phyloP scores from a whole-genome alignment of 2,329 filamentous ascomycete species.

The Westerdykella ornata region DNA sequence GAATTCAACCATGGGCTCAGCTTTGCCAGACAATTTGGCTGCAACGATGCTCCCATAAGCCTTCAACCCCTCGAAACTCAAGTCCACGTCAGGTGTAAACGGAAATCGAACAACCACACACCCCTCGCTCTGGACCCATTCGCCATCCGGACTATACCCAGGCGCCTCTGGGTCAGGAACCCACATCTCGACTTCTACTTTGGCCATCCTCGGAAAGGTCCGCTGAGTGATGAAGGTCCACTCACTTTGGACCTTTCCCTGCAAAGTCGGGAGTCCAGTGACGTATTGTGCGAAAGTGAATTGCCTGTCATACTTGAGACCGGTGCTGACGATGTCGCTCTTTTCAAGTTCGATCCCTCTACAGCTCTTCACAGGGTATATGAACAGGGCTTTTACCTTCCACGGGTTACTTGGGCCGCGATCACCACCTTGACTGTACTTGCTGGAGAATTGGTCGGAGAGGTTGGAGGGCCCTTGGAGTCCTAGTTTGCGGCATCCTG shows the following conservation, averaged over 20 bases:
- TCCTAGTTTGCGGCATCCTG: constrained; percentile 50
- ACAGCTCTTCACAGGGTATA: constrained; percentile 82
- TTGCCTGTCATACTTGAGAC: constrained; percentile 71
- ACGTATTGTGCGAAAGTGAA: constrained; percentile 70
- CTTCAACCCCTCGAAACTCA: constrained; percentile 27
- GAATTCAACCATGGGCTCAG: constrained; percentile 57
- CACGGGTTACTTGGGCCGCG: constrained; percentile 21
- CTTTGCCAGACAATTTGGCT: constrained; percentile 34
- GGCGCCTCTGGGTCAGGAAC: constrained; percentile 56
- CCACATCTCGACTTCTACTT: constrained; percentile 62
- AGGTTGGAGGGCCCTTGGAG: constrained; percentile 48
- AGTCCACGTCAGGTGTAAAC: constrained; percentile 34
- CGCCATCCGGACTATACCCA: constrained; percentile 44
- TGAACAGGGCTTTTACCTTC: constrained; percentile 62
- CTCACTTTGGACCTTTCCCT: constrained; percentile 36
- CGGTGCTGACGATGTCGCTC: constrained; percentile 58
- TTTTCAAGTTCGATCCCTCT: constrained; percentile 64
- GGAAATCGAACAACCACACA: constrained; percentile 64
- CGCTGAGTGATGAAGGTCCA: constrained; percentile 70
- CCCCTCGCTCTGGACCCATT: constrained; percentile 49
- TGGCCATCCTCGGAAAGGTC: constrained; percentile 63
- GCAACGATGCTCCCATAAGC: constrained; percentile 29
- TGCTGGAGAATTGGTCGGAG: constrained; percentile 50
- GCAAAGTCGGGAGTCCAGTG: constrained; percentile 38
- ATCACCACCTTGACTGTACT: constrained; percentile 37